phyloP scores from a whole-genome alignment of 495 filamentous ascomycete species.

The Pyrenula aspistea region DNA sequence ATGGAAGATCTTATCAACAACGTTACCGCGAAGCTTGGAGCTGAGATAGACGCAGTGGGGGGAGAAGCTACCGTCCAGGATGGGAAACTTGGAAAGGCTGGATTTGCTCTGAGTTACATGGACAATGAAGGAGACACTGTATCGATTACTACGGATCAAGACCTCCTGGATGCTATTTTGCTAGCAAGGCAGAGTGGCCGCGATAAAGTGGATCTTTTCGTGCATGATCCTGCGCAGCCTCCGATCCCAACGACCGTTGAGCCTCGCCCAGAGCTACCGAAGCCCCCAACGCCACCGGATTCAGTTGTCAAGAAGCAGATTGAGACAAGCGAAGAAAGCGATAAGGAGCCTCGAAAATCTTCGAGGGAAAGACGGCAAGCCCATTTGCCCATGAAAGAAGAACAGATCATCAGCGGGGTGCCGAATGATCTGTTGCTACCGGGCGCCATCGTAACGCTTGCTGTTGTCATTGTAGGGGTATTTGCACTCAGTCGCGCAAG shows the following conservation, averaged over 20 bases:
- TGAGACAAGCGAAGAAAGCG: conserved; percentile 41
- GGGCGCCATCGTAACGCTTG: conserved; percentile 87
- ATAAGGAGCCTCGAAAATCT: conserved; percentile 42
- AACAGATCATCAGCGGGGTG: conserved; percentile 79
- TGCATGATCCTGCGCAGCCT: conserved; percentile 84
- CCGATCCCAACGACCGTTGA: conserved; percentile 57
- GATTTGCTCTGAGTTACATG: conserved; percentile 89
- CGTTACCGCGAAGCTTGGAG: conserved; percentile 76
- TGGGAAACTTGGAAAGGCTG: conserved; percentile 64
- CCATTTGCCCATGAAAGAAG: conserved; percentile 30
- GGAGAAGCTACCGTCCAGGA: conserved; percentile 63
- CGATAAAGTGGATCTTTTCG: conserved; percentile 95
- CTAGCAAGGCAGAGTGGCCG: conserved; percentile 62
- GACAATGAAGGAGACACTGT: conserved; percentile 97
- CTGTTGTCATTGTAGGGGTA: conserved; percentile 84
- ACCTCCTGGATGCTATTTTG: conserved; percentile 80
- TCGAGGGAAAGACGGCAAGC: conserved; percentile 18
- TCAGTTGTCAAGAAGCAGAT: conserved; percentile 45
- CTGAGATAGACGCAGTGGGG: conserved; percentile 78
- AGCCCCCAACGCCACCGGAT: conserved; percentile 43
- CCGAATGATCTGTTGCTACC: conserved; percentile 91
- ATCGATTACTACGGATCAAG: conserved; percentile 90
- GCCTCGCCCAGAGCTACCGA: conserved; percentile 46
- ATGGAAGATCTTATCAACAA: conserved; percentile 68
- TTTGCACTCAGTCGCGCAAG: conserved; percentile 78